These are phyloP conservation scores for Sporisorium graminicola DNA, from an alignment of 1,284 basidiomycete species.

Conservation along the genomic window DNA sequence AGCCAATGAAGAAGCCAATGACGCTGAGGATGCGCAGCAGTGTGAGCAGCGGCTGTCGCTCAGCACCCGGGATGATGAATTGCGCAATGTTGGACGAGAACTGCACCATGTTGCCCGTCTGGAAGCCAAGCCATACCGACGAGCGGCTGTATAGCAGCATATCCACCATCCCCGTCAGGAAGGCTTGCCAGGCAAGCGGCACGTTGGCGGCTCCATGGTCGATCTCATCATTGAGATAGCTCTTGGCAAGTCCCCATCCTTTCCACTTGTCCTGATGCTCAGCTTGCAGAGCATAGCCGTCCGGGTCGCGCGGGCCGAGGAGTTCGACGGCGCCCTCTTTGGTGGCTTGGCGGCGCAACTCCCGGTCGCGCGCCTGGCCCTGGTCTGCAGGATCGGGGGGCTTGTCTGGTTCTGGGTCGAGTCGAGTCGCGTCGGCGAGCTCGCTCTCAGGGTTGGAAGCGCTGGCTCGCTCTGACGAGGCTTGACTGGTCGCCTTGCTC, in stretches of 20 bases:
- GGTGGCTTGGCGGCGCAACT: conserved; percentile 43
- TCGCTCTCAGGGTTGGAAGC: background rate
- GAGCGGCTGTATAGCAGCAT: conserved; percentile 57
- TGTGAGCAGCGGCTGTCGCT: conserved; percentile 50
- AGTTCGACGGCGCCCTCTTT: conserved; percentile 39
- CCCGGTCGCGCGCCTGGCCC: conserved; percentile 24
- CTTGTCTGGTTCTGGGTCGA: conserved; percentile 30
- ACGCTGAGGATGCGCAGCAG: conserved; percentile 53
- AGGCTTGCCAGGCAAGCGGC: conserved; percentile 59
- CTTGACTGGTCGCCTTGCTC: background rate
- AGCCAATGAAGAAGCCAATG: conserved; percentile 57
- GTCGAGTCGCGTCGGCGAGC: background rate
- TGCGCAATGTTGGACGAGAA: conserved; percentile 63
- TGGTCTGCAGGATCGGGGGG: conserved; percentile 17
- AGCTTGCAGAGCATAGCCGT: conserved; percentile 33
- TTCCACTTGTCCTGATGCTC: conserved; percentile 19
- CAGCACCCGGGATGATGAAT: conserved; percentile 54
- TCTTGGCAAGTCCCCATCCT: conserved; percentile 33
- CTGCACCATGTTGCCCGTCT: conserved; percentile 65
- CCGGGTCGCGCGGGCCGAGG: conserved; percentile 31
- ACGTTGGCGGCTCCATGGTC: conserved; percentile 52
- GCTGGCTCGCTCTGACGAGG: conserved; percentile 10
- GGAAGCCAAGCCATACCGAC: conserved; percentile 59
- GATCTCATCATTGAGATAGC: conserved; percentile 52
- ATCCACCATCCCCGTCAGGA: conserved; percentile 60